These are phyloP conservation scores for Davidsoniella virescens DNA, from an alignment of 2,329 filamentous ascomycete genomes.

Conservation along the genomic window DNA sequence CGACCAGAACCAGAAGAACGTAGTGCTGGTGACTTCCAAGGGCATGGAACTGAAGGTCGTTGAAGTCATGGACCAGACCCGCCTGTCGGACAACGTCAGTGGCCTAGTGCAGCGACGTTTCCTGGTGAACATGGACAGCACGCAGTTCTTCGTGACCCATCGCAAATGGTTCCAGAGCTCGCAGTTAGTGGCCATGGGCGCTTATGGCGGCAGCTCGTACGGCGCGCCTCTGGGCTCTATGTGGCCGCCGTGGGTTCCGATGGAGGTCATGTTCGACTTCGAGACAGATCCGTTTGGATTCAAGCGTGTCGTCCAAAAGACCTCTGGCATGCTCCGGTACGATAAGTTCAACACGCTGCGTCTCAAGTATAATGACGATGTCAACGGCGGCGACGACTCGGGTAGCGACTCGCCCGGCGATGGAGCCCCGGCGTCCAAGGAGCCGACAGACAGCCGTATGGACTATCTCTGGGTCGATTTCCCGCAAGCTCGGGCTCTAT, in stretches of 20 bases:
- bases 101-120: constrained; percentile 91
- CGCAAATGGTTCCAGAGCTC: constrained; percentile 68
- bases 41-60: constrained; percentile 97
- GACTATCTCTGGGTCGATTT: constrained; percentile 97
- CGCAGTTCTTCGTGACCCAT: constrained; percentile 94
- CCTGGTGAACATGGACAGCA: constrained; percentile 87
- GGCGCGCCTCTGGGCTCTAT: constrained; percentile 68
- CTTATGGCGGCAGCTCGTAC: constrained; percentile 81
- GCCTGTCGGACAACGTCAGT: constrained; percentile 81
- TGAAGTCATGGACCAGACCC: constrained; percentile 93
- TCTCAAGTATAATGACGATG: constrained; percentile 91
- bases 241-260: constrained; percentile 96
- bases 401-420: constrained; percentile 14
- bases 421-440: constrained; percentile 25
- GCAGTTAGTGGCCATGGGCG: constrained; percentile 59
- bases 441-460: constrained; percentile 59
- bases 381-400: constrained; percentile 45
- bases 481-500: constrained; percentile 81
- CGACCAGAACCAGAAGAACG: constrained; percentile 92
- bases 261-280: constrained; percentile 98
- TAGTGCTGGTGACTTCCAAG: constrained; percentile 91
- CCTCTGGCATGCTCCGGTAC: constrained; percentile 82
- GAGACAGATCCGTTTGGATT: constrained; percentile 91
- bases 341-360: constrained; percentile 97
- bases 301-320: constrained; percentile 90